Base-by-base conservation (phyloP, 495 filamentous ascomycete species). In the Hyaloscypha finlandica region DNA sequence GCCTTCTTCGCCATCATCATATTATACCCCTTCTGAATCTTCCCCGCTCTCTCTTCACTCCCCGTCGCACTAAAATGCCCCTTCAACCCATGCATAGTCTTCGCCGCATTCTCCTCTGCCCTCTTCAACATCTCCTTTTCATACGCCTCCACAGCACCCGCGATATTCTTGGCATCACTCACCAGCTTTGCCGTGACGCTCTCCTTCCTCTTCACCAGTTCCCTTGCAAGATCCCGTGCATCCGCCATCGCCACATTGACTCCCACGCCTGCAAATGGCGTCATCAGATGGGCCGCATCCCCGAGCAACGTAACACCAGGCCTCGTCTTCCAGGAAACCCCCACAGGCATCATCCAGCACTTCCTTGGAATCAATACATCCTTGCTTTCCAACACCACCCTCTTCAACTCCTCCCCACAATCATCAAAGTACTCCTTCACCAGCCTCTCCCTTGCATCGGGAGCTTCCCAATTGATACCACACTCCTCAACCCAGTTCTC, bases 221-320 rank as follows among this genome's bases (percentile, higher is more conserved):
- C 68, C 22, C 33, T 52, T 9, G 84, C 72, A 72, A 88, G 74
- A 57, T 87, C 70, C 75, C 86, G 66, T 2, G 86, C 80, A 67
- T 89, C 86, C 65, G 75, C 73, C 79, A 90, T 80, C 0, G 84
- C 86, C 3, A 83, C 68, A 62, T 90, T 88, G 20, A 88, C 84
- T 2, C 87, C 87, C 11, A 83, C 83, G 6, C 87, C 87, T 0
- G 81, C 83, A 68, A 84, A 87, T 0, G 86, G 86, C 3, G 81
- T 83, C 85, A 87, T 87, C 6, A 88, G 66, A 69, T 90, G 85
- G 6, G 87, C 87, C 5, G 87, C 84, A 74, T 89, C 87, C 4
- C 87, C 87, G 30, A 88, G 73, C 1, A 89, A 71, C 4, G 86
- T 85, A 8, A 84, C 74, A 11, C 81, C 79, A 0, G 75, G 63